Evolutionary conservation across 345 rosid genomes (phyloP), one percentile per base, ranked within the genome.

Genomic region (Rhodamnia rubescens): DNA sequence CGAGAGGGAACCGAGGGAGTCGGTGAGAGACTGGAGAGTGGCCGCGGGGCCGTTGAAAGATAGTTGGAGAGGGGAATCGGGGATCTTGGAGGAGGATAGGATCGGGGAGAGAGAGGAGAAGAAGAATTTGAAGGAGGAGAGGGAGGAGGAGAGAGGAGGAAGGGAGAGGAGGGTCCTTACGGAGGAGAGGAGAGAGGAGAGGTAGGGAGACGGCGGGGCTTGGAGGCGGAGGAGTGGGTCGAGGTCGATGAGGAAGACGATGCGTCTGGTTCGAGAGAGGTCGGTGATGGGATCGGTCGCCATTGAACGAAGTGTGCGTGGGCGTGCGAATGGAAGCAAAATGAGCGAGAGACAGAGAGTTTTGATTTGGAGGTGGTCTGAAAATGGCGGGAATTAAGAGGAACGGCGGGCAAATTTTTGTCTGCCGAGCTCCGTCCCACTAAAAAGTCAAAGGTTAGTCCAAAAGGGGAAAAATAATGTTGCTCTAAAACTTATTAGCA

Each of bases 81-180:
- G 91, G 84, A 96, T 94, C 89, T 93, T 97, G 4, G 98, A 95
- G 85, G 98, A 96, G 86, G 97, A 96, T 21, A 96, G 93, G n/a
- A 97, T 91, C 7, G 99, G 95, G 64, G 98, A 96, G 6, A 97
- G 90, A 53, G 99, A 97, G 61, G 99, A 95, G 81, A 97, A 92
- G 91, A 97, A 94, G 88, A 92, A 95, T 44, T 92, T 97, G 89
- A 92, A 92, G 61, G 99, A 91, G 89, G 95, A 97, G 49, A 97
- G 93, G 27, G 98, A 91, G 20, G 89, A 85, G 5, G 95, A 91
- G 11, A 93, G 89, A 22, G 91, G 90, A 26, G 95, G 91, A 88
- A 94, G 94, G 14, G 92, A 88, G 89, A 95, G 89, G 36, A 97
- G 87, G 85, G 89, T 82, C 90, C 89, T 90, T 69, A 92, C 92